Percentiles rank a stretch among this genome's conserved stretches.
These are phyloP conservation scores for Pseudogymnoascus sp. DNA, from an alignment of 2,329 filamentous ascomycete species.

Conservation along the genomic window DNA sequence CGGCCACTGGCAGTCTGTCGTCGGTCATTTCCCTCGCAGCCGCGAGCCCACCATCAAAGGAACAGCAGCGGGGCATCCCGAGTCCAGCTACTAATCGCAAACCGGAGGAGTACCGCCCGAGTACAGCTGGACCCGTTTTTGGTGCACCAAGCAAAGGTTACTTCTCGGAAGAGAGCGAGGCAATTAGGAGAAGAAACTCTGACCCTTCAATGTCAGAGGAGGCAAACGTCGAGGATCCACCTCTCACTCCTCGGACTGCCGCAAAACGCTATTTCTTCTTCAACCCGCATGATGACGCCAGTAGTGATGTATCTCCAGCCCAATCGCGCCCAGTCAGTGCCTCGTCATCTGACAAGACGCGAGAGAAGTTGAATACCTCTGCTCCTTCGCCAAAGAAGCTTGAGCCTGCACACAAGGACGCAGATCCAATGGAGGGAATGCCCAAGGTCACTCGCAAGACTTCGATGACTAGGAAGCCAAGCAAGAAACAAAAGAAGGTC, in stretches of 20 bases:
- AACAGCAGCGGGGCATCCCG: constrained; percentile 31
- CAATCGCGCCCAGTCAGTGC: constrained; percentile 38
- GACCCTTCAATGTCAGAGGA: constrained; percentile 4
- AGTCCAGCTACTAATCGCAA: constrained; percentile 34
- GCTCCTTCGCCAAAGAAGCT: constrained; percentile 12
- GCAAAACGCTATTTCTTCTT: constrained; percentile 56
- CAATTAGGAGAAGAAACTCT: not conserved
- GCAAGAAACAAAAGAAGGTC: constrained; percentile 63
- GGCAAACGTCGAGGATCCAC: not conserved
- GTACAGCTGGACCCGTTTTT: constrained; percentile 63
- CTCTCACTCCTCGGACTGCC: constrained; percentile 41
- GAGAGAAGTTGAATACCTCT: constrained; percentile 22
- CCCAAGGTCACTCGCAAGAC: constrained; percentile 17
- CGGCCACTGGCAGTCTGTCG: constrained; percentile 69
- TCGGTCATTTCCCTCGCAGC: constrained; percentile 62
- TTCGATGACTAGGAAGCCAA: constrained; percentile 26
- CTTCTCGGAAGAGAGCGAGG: not conserved
- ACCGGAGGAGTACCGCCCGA: constrained; percentile 48
- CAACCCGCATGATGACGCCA: constrained; percentile 45
- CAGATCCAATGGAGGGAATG: constrained; percentile 18
- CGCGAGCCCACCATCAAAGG: constrained; percentile 30
- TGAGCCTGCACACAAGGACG: constrained; percentile 10
- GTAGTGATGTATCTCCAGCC: constrained; percentile 37
- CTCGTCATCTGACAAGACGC: constrained; percentile 32
- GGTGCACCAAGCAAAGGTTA: constrained; percentile 32